Evolutionary conservation across 768 basidiomycete species (phyloP).

Genomic region (Mycena belliarum): DNA sequence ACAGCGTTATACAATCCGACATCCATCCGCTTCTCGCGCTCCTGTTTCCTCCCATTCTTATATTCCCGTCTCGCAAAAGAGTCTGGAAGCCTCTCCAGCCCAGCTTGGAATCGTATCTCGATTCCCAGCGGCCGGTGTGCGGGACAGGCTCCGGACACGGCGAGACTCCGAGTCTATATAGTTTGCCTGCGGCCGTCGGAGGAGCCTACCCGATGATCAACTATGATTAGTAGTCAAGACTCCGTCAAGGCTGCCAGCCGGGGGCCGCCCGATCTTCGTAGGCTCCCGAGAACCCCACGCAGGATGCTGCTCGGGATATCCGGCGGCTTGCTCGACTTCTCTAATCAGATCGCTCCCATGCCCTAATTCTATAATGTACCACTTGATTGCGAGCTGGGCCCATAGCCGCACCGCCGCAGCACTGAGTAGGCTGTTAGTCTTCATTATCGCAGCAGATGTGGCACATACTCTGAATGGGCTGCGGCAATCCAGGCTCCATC

Average conservation of each 20-base stretch:
- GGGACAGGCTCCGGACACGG: no score
- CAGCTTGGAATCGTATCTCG: no score
- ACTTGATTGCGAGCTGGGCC: conserved; percentile 49
- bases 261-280: conserved; percentile 37
- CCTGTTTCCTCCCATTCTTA: no score
- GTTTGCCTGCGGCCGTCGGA: no score
- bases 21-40: no score
- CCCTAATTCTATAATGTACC: conserved; percentile 61
- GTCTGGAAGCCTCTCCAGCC: no score
- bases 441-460: conserved; percentile 2
- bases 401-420: conserved; percentile 47
- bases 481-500: conserved; percentile 63
- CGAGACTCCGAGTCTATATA: no score
- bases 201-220: no score
- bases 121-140: not conserved
- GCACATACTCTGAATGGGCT: conserved; percentile 60
- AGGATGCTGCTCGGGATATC: conserved; percentile 42
- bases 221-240: no score
- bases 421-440: conserved; percentile 31
- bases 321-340: conserved; percentile 38
- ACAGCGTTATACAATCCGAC: not conserved
- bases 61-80: no score
- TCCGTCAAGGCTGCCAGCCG: not conserved
- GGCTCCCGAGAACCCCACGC: conserved; percentile 48
- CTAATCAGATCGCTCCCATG: conserved; percentile 49